Base-by-base conservation (phyloP, 2,329 filamentous ascomycete species). In the Alternaria gansuensis region DNA sequence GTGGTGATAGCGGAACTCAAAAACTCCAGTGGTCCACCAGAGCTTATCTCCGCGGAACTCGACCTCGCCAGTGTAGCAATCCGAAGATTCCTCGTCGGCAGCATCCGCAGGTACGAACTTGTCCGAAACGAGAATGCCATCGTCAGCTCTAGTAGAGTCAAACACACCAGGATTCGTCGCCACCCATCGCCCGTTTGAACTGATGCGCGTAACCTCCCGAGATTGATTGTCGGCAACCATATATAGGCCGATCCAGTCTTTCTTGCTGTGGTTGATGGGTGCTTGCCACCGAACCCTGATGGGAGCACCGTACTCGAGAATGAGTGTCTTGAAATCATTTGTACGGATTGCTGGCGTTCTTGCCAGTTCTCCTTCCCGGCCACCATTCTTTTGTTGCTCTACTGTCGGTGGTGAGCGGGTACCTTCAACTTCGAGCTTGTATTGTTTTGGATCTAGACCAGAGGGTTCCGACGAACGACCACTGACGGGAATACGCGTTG, bases 1-100 rank as follows among this genome's bases (percentile, higher is more conserved):
- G 78, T 99, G 95, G 78, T 99, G 95, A 79, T 97, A 97, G 39
- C 95, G 88, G 82, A 99, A 96, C 74, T 99, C 95, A 73, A 97
- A 99, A 3, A 96, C 91, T 54, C 95, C 95, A 61, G 94, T 91
- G 0, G 91, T 96, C 95, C 95, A 99, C 89, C 92, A 99, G 2
- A 97, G 85, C 79, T 96, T 97, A 80, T 98, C 93, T 46, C 95
- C 93, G 9, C 88, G 83, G 74, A 99, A 98, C 11, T 92, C 78
- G 72, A 98, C 89, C 75, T 97, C 92, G 41, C 95, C 95, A 11
- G 86, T 84, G 4, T 92, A 85, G 64, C 88, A 83, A 57, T 90
- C 84, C 3, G 84, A 84, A 3, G 83, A 81, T 0, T 82, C 81
- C 70, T 82, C 80, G 64, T 79, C 64, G 28, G 79, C 77, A 39